Evolutionary conservation across 2,329 filamentous ascomycete genomes (phyloP), one percentile per base, ranked within the genome.

Genomic region (Spiromastix sp.): DNA sequence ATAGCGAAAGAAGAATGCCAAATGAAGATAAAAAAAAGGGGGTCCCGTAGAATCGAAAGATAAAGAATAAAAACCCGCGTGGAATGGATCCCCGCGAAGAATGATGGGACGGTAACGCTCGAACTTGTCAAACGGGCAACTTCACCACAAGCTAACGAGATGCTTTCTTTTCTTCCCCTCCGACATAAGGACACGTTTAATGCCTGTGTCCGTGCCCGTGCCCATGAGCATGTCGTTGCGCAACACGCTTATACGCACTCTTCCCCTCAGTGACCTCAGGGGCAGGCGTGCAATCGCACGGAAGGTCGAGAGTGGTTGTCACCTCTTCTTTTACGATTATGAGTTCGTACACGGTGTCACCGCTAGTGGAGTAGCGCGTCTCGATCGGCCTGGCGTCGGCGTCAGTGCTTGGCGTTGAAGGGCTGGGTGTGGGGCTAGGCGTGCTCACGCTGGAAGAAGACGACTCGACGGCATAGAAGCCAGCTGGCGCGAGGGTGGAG

Each of bases 361-460:
- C 38, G 7, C 36, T 17, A 15, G 43, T 45, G 24, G 34, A 44
- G 5, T 34, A 42, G 18, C 17, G 37, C 4, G 43, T 45, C 12
- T 34, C 26, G 25, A 39, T 36, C 15, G 29, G 25, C 4, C 9
- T 17, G 19, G 21, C 32, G n/a, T 18, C 26, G 15, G 15, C 33
- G 10, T 38, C 9, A 13, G 18, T n/a, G n/a, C n/a, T n/a, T n/a
- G n/a, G n/a, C n/a, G 13, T n/a, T 20, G 27, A 33, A 26, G 18
- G n/a, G 3, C 15, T 3, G 15, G 15, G n/a, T n/a, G n/a, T n/a
- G n/a, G n/a, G n/a, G n/a, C n/a, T n/a, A n/a, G n/a, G n/a, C n/a
- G n/a, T n/a, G n/a, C n/a, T n/a, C n/a, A n/a, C n/a, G n/a, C n/a
- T n/a, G n/a, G n/a, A n/a, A n/a, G n/a, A n/a, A n/a, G n/a, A n/a